These are phyloP conservation scores for Wickerhamiella occidentalis DNA, from an alignment of 805 yeast genomes.

Conservation along the genomic window DNA sequence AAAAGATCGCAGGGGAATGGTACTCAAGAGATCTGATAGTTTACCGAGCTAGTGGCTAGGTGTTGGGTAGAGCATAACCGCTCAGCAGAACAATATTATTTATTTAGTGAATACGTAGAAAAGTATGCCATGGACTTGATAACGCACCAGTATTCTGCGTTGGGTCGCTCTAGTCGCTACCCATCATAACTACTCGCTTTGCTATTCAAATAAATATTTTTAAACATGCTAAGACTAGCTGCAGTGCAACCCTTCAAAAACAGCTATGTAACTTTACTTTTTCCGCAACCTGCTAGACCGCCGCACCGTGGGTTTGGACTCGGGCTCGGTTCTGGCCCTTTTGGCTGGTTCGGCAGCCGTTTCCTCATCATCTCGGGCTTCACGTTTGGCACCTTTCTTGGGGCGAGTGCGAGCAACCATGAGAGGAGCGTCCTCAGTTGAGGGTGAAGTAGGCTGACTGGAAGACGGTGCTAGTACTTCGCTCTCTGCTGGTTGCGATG, in stretches of 20 bases:
- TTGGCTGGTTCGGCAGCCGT: neutral
- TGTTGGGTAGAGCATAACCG: neutral
- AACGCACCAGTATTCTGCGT: no score
- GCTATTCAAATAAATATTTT: neutral
- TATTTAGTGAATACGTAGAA: no score
- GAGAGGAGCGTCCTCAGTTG: neutral
- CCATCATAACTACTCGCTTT: no score
- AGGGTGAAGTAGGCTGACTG: neutral
- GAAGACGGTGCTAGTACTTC: neutral
- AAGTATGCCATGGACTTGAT: no score
- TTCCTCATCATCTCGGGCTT: neutral
- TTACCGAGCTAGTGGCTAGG: neutral
- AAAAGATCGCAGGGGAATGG: constrained; percentile 25
- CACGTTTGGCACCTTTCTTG: neutral
- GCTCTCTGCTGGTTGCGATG: neutral
- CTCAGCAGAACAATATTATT: neutral
- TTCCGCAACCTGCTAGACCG: constrained; percentile 1
- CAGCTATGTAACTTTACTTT: neutral
- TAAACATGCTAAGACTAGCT: neutral
- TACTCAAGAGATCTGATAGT: constrained; percentile 12
- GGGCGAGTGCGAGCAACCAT: neutral
- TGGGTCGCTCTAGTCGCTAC: no score
- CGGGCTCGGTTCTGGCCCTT: neutral
- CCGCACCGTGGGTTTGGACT: neutral
- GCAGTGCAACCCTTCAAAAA: neutral